Percentiles rank a stretch among this genome's conserved stretches.
These are phyloP conservation scores for Eimeria maxima DNA, from an alignment of 169 alveolate genomes.

Conservation along the genomic window DNA sequence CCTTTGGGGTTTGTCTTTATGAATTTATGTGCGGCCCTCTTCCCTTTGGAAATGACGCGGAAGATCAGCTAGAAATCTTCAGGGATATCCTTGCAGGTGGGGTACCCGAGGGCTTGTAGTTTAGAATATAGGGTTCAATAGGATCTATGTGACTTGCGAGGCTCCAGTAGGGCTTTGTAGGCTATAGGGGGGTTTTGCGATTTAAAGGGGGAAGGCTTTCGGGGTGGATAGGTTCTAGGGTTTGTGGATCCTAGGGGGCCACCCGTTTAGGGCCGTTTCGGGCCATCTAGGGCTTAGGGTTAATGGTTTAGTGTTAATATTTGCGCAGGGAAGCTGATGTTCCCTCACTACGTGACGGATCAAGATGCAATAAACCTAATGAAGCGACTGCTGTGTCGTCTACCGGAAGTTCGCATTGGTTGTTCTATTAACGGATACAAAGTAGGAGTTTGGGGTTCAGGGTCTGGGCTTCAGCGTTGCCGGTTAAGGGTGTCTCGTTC, in stretches of 20 bases:
- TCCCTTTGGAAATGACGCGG: slow-evolving; percentile 98
- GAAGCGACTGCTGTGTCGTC: slow-evolving; percentile 93
- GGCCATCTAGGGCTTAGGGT: not conserved
- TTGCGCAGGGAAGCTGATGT: slow-evolving; percentile 72
- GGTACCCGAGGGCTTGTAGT: slow-evolving; percentile 54
- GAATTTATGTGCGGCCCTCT: slow-evolving; percentile 98
- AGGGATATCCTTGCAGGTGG: slow-evolving; percentile 95
- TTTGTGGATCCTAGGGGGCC: no score
- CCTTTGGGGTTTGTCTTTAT: slow-evolving; percentile 98
- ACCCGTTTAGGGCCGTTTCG: not conserved
- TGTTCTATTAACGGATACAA: slow-evolving; percentile 95
- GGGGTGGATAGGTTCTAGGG: not conserved
- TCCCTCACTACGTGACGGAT: slow-evolving; percentile 89
- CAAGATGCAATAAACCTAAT: slow-evolving; percentile 93
- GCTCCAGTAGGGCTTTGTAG: no score
- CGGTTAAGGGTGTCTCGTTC: slow-evolving; percentile 27
- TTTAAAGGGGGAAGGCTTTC: no score
- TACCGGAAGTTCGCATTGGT: slow-evolving; percentile 95
- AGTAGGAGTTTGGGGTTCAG: slow-evolving; percentile 85
- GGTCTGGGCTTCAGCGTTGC: not conserved
- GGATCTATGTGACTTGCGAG: no score
- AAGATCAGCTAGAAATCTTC: slow-evolving; percentile 97
- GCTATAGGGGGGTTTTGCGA: no score
- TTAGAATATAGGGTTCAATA: slow-evolving; percentile 8
- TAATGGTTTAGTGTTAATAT: not conserved